These are phyloP conservation scores for Monilinia polystroma DNA, from an alignment of 2,329 filamentous ascomycete genomes.

Conservation along the genomic window DNA sequence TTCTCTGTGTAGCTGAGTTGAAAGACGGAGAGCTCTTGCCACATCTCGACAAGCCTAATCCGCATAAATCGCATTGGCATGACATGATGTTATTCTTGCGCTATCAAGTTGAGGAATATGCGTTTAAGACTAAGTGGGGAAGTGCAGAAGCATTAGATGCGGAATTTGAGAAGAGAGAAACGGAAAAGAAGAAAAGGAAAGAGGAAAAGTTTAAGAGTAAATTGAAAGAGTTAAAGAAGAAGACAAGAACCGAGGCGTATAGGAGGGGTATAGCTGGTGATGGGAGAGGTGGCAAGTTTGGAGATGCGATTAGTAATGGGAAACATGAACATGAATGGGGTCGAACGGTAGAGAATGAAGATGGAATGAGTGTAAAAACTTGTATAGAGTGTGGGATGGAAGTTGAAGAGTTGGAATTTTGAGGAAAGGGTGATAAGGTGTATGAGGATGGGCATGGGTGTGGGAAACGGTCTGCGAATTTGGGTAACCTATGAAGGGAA, in stretches of 20 bases:
- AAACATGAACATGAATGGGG: constrained; percentile 91
- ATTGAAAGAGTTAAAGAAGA: constrained; percentile 85
- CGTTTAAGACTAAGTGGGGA: constrained; percentile 87
- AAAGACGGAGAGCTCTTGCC: constrained; percentile 83
- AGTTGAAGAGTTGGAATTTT: constrained; percentile 63
- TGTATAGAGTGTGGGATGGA: constrained; percentile 76
- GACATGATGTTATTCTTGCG: constrained; percentile 98
- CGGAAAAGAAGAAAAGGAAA: constrained; percentile 79
- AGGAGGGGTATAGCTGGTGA: constrained; percentile 64
- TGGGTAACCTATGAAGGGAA: not conserved
- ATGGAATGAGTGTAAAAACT: constrained; percentile 77
- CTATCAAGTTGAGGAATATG: constrained; percentile 92
- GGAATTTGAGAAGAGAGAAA: constrained; percentile 78
- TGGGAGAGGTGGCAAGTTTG: constrained; percentile 59
- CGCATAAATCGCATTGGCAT: constrained; percentile 94
- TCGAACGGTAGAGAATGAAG: constrained; percentile 63
- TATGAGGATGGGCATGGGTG: not conserved
- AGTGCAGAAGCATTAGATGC: constrained; percentile 79
- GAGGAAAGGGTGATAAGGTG: not conserved
- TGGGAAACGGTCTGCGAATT: not conserved
- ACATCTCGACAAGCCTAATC: constrained; percentile 85
- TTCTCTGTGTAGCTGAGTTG: constrained; percentile 67
- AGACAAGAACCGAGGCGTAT: constrained; percentile 88
- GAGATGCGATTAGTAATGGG: constrained; percentile 68
- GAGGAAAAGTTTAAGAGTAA: constrained; percentile 91